Base-by-base conservation (phyloP, 176 grass and related monocot genomes). In the bread wheat (Triticum aestivum) region DNA sequence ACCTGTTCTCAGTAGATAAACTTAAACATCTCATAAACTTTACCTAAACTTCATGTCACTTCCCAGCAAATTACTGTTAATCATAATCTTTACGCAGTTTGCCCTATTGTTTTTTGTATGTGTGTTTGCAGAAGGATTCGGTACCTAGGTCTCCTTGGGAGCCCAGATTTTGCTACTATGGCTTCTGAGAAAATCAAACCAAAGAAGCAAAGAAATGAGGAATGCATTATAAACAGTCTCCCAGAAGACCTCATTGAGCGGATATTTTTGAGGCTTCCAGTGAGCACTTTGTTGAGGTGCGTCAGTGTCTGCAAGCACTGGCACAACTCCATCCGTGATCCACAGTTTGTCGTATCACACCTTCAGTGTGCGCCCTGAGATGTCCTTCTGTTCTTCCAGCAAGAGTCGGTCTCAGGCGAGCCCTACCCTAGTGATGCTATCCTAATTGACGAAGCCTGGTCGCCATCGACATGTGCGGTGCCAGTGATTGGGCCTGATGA, bases 271-370 rank as follows among this genome's bases (percentile, higher is more conserved):
- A 69, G 69, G 13, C 77, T 85, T 81, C 47, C 82, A 12, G 32
- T 81, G 13, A 81, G 69, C 45, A 75, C 69, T 65, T 54, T 85
- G 34, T 17, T 80, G 82, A 81, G 9, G 7, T 89, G 82, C 45
- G 52, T 3, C 20, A 18, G 37, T 61, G 88, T 89, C 26, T 76
- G 82, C 82, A 89, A 85, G 83, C 61, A 68, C 20, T 85, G 88
- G 88, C 13, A 34, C n/a, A 24, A 18, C 38, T 11, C 81, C 33
- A 81, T 89, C 27, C 59, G 37, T 2, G 83, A 81, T 23, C 77
- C 88, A 2, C 42, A 69, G 1, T 89, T 85, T 1, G 18, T 67
- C 5, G 2, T 11, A 39, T 35, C 12, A 3, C 82, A 85, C 10
- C 76, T 85, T 42, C 5, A 80, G n/a, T 8, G 2, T 20, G 76